Conservation (phyloP, 2,329 filamentous ascomycete species). For the Calonectria multiphialidica region DNA sequence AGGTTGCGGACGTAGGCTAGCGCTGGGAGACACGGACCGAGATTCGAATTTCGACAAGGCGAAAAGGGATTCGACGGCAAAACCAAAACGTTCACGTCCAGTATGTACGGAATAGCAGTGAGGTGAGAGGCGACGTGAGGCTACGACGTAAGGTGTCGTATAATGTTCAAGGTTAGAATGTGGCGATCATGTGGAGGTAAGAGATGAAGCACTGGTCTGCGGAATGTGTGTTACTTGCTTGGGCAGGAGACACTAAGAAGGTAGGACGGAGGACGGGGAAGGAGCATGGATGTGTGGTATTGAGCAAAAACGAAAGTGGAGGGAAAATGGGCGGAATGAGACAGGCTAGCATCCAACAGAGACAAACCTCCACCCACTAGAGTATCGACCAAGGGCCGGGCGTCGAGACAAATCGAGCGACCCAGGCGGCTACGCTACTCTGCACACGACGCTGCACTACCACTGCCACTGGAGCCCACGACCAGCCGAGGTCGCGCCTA, state of each 20-base stretch:
- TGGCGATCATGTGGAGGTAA: not conserved
- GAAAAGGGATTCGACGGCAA: not conserved
- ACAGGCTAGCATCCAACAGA: constrained; percentile 8
- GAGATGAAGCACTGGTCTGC: not conserved
- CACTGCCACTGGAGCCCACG: constrained; percentile 8
- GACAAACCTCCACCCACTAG: not conserved
- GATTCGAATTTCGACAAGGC: not conserved
- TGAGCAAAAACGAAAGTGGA: constrained; percentile 8
- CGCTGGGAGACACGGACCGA: not conserved
- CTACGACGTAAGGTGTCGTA: constrained; percentile 27
- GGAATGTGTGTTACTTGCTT: constrained; percentile 13
- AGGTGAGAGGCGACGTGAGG: constrained; percentile 35
- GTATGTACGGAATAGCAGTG: not conserved
- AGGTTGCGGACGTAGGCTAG: constrained; percentile 7
- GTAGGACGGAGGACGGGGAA: constrained; percentile 16
- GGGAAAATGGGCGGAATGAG: constrained; percentile 2
- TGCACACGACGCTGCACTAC: constrained; percentile 21
- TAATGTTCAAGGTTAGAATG: constrained; percentile 6
- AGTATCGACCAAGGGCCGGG: constrained; percentile 16
- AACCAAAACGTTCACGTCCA: not conserved
- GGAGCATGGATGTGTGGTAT: constrained; percentile 15
- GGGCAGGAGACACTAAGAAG: constrained; percentile 1
- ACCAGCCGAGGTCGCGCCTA: not conserved
- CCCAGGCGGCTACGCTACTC: constrained; percentile 22
- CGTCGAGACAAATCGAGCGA: constrained; percentile 25